Conservation (phyloP, 371 early-diverging fungal species). For the Mortierella sp. region DNA sequence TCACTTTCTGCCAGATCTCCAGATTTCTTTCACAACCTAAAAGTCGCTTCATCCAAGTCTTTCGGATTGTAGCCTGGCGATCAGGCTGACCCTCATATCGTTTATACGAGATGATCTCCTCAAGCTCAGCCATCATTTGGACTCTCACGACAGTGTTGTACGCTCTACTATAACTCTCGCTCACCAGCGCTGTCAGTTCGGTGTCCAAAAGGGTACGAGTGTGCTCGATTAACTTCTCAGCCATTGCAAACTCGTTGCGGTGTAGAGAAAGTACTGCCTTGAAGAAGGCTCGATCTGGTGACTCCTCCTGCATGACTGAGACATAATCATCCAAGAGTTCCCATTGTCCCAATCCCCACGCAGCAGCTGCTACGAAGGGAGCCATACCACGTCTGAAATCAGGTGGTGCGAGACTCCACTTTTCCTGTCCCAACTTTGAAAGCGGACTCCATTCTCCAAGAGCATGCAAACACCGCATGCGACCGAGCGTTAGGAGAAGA, state of each 20-base stretch:
- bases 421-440: conserved; percentile 81
- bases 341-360: conserved; percentile 95
- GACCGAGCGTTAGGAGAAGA: conserved; percentile 81
- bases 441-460: conserved; percentile 95
- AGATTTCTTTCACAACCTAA: conserved; percentile 94
- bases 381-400: conserved; percentile 79
- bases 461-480: conserved; percentile 95
- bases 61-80: conserved; percentile 82
- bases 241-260: conserved; percentile 80
- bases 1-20: conserved; percentile 95
- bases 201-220: conserved; percentile 91
- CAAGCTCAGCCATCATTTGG: conserved; percentile 97
- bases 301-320: conserved; percentile 80
- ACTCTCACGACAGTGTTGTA: conserved; percentile 88
- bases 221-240: conserved; percentile 80
- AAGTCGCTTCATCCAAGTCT: conserved; percentile 91
- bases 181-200: conserved; percentile 90
- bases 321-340: conserved; percentile 93
- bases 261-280: conserved; percentile 90
- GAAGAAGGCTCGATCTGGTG: conserved; percentile 80
- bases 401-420: conserved; percentile 76
- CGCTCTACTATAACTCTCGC: conserved; percentile 95
- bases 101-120: conserved; percentile 95
- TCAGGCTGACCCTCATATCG: conserved; percentile 83
- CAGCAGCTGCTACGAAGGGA: conserved; percentile 91